Evolutionary conservation across 2,329 filamentous ascomycete genomes (phyloP).

Genomic region (Sclerotinia sclerotiorum): DNA sequence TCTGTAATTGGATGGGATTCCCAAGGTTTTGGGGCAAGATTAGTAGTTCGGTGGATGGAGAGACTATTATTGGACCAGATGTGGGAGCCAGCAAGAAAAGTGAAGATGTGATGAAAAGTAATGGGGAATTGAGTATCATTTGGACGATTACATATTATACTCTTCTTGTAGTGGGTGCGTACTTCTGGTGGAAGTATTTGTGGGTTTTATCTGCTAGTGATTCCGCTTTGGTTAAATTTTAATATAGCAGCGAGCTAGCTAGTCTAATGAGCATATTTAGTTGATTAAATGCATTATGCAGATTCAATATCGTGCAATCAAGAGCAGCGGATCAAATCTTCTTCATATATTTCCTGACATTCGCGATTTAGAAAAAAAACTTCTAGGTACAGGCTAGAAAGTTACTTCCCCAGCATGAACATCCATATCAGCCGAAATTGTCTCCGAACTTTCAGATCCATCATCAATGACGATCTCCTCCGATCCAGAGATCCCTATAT

Average conservation of each 20-base stretch:
- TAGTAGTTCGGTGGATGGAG: slow-evolving; percentile 38
- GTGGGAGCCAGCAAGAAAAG: slow-evolving; percentile 44
- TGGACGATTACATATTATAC: slow-evolving; percentile 82
- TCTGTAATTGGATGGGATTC: slow-evolving; percentile 91
- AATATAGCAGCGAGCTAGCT: background rate
- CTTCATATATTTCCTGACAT: background rate
- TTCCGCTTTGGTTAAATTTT: slow-evolving; percentile 47
- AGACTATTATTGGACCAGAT: slow-evolving; percentile 32
- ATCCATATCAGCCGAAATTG: slow-evolving; percentile 18
- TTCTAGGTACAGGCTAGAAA: slow-evolving; percentile 7
- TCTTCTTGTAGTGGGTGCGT: slow-evolving; percentile 69
- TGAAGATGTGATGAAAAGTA: slow-evolving; percentile 31
- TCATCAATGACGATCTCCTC: background rate
- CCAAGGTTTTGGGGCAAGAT: slow-evolving; percentile 83
- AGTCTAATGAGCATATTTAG: background rate
- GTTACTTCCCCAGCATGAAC: slow-evolving; percentile 5
- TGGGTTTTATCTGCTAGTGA: slow-evolving; percentile 69
- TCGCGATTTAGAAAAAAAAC: background rate
- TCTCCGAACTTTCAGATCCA: background rate
- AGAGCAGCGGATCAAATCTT: background rate
- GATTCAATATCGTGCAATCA: background rate
- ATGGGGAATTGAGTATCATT: slow-evolving; percentile 43
- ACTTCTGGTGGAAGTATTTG: slow-evolving; percentile 68
- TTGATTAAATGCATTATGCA: background rate
- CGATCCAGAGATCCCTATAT: slow-evolving; percentile 7